These are phyloP conservation scores for Salix purpurea DNA, from an alignment of 345 rosid genomes.

Conservation along the genomic window DNA sequence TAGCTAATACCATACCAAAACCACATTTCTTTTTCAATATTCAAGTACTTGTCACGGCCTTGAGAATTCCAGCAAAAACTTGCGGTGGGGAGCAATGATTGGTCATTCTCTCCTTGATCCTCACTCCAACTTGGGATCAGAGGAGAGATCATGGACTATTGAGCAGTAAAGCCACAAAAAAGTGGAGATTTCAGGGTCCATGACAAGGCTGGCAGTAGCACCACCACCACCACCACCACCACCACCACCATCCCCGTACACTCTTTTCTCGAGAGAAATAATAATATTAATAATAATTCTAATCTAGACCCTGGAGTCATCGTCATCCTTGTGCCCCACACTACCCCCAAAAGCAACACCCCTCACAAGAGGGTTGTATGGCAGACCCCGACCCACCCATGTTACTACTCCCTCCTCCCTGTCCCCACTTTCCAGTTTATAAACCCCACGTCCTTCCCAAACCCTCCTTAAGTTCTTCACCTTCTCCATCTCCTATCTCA, in stretches of 20 bases:
- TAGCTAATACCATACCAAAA: background rate
- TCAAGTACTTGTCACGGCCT: background rate
- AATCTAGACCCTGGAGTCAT: constrained; percentile 1
- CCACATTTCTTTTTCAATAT: background rate
- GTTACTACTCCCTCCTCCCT: constrained; percentile 20
- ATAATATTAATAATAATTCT: background rate
- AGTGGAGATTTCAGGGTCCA: constrained; percentile 22
- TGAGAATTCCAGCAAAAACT: constrained; percentile 15
- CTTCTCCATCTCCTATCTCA: background rate
- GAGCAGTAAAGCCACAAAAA: constrained; percentile 17
- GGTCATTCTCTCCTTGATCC: constrained; percentile 23
- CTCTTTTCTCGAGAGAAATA: background rate
- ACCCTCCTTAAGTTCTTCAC: constrained; percentile 5
- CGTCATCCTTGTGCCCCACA: constrained; percentile 11
- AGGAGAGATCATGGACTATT: background rate
- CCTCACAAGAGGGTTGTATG: constrained; percentile 23
- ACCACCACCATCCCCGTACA: constrained; percentile 10
- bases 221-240: background rate
- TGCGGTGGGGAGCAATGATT: background rate
- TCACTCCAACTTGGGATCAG: constrained; percentile 19
- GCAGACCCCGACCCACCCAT: constrained; percentile 36
- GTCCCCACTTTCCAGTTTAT: constrained; percentile 30
- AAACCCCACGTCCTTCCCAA: constrained; percentile 12
- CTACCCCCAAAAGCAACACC: constrained; percentile 15
- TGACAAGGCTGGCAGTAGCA: constrained; percentile 11